These are phyloP conservation scores for Tagetes patula DNA, from an alignment of 129 eudicot genomes.

Conservation along the genomic window DNA sequence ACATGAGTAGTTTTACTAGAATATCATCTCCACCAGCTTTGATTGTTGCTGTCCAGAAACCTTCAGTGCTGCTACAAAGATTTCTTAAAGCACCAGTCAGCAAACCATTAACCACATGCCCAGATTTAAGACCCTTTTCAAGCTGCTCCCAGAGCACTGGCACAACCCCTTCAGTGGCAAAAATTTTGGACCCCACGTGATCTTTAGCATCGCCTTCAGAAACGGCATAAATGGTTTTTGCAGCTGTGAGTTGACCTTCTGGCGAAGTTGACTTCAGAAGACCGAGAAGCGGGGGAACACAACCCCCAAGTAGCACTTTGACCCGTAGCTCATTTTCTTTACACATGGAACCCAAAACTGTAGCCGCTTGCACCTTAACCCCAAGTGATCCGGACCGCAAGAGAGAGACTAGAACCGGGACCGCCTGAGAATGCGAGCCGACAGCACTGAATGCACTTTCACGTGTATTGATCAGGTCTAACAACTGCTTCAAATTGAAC, in stretches of 20 bases:
- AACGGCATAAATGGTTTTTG: slow-evolving; percentile 91
- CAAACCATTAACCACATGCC: slow-evolving; percentile 70
- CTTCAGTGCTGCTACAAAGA: slow-evolving; percentile 84
- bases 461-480: slow-evolving; percentile 82
- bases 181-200: slow-evolving; percentile 95
- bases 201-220: slow-evolving; percentile 95
- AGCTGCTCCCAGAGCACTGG: slow-evolving; percentile 96
- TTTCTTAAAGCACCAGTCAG: slow-evolving; percentile 91
- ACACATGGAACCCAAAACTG: slow-evolving; percentile 87
- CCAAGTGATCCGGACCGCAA: slow-evolving; percentile 91
- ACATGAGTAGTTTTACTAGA: slow-evolving; percentile 70
- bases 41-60: slow-evolving; percentile 89
- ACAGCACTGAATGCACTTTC: slow-evolving; percentile 98
- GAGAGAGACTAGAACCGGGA: slow-evolving; percentile 97
- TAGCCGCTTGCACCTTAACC: slow-evolving; percentile 90
- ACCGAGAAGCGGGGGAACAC: slow-evolving; percentile 96
- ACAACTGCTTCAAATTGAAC: slow-evolving; percentile 64
- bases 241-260: slow-evolving; percentile 95
- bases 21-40: slow-evolving; percentile 88
- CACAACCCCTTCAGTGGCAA: slow-evolving; percentile 98
- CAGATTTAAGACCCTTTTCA: slow-evolving; percentile 76
- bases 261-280: slow-evolving; percentile 89
- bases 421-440: slow-evolving; percentile 98
- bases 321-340: slow-evolving; percentile 93
- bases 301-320: slow-evolving; percentile 93